Conservation (phyloP, 2,329 filamentous ascomycete species). For the Pseudogymnoascus sp. region DNA sequence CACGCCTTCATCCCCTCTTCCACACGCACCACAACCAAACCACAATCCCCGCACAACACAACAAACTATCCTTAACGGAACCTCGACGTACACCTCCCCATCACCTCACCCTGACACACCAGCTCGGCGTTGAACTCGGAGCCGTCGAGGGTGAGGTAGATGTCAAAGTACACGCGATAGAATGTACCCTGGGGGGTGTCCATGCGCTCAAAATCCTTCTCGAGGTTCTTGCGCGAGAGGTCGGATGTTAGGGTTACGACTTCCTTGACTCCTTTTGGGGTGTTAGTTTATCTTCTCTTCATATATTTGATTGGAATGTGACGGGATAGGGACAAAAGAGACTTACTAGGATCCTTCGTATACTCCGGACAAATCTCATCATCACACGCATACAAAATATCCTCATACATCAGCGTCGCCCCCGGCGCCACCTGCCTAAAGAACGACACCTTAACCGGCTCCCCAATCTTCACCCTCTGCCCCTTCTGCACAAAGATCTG, state of each 20-base stretch:
- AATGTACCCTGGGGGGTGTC: constrained; percentile 96
- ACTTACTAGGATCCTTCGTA: constrained; percentile 97
- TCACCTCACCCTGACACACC: constrained; percentile 98
- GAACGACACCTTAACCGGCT: constrained; percentile 97
- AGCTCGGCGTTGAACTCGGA: constrained; percentile 97
- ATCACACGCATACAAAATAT: constrained; percentile 94
- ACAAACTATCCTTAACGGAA: constrained; percentile 51
- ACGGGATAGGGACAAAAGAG: too few species aligned
- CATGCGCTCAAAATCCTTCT: constrained; percentile 99
- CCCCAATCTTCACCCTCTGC: constrained; percentile 97
- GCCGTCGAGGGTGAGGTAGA: constrained; percentile 89
- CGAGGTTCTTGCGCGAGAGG: constrained; percentile 92
- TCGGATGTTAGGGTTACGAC: constrained; percentile 96
- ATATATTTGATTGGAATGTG: too few species aligned
- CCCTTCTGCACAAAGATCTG: constrained; percentile 99
- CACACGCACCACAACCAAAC: neutral
- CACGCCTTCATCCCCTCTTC: neutral
- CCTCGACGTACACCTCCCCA: constrained; percentile 89
- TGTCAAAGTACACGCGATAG: constrained; percentile 73
- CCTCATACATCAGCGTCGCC: constrained; percentile 98
- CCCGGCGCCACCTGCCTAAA: constrained; percentile 97
- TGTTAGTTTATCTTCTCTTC: too few species aligned
- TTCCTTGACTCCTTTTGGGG: constrained; percentile 80
- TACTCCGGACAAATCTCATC: constrained; percentile 98
- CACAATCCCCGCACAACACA: neutral